A percentile compares a stretch with the other conserved stretches of the same genome.
These are phyloP conservation scores for Hypoxylon sp. DNA, from an alignment of 2,329 filamentous ascomycete genomes.

Conservation along the genomic window DNA sequence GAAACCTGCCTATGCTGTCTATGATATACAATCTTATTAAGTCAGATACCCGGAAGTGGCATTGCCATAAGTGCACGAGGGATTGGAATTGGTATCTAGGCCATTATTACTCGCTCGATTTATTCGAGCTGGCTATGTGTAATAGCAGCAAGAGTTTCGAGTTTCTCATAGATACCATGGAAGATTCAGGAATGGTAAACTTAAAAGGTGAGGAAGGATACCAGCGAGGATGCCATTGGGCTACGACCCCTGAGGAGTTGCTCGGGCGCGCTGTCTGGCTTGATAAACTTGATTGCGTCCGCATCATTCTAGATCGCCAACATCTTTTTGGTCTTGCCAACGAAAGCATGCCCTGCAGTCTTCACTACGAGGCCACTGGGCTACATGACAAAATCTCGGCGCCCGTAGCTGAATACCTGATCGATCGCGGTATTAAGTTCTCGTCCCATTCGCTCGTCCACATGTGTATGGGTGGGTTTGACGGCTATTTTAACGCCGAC, in stretches of 20 bases:
- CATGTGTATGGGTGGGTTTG: rapidly evolving
- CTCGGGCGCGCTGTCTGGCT: not conserved
- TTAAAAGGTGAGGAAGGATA: not conserved
- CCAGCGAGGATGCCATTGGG: not conserved
- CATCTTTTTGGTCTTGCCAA: not conserved
- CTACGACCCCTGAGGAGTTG: not conserved
- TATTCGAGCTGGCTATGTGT: not conserved
- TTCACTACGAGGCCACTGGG: not conserved
- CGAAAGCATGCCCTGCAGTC: not conserved
- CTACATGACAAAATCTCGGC: not conserved
- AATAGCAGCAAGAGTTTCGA: not conserved
- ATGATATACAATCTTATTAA: not conserved
- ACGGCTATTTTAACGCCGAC: not conserved
- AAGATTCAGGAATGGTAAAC: not conserved
- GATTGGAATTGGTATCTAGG: slow-evolving; percentile 2
- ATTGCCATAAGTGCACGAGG: not conserved
- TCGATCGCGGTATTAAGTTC: not conserved
- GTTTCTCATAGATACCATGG: slow-evolving; percentile 1
- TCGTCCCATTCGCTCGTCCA: not conserved
- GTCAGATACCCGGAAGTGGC: not conserved
- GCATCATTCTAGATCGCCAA: not conserved
- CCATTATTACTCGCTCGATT: no score
- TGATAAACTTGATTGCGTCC: not conserved
- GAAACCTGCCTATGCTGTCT: not conserved
- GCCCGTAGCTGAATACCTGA: not conserved